Conservation (phyloP, 2,329 filamentous ascomycete genomes). For the Fusarium longipes region DNA sequence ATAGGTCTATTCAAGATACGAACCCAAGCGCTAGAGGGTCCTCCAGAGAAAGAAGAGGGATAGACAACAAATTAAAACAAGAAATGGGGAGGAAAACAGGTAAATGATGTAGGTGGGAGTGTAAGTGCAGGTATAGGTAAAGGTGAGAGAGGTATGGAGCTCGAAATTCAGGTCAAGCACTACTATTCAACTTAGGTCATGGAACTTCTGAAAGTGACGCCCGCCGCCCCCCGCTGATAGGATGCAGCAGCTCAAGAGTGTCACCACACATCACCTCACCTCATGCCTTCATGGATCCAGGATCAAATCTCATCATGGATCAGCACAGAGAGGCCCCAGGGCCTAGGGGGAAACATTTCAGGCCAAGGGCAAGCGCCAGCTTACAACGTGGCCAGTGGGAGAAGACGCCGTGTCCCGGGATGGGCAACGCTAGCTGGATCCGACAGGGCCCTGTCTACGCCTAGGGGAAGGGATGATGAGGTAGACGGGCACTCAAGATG, state of each 20-base stretch:
- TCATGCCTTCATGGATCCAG: slow-evolving; percentile 26
- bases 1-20: slow-evolving; percentile 12
- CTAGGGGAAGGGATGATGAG: slow-evolving; percentile 26
- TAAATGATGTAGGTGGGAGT: slow-evolving; percentile 22
- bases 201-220: slow-evolving; percentile 19
- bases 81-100: slow-evolving; percentile 12
- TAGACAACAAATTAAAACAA: slow-evolving; percentile 19
- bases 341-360: slow-evolving; percentile 26
- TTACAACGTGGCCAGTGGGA: slow-evolving; percentile 43
- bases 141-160: slow-evolving; percentile 25
- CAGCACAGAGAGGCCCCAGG: slow-evolving; percentile 30
- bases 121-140: slow-evolving; percentile 3
- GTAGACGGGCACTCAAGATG: slow-evolving; percentile 5
- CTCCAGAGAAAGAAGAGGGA: slow-evolving; percentile 4
- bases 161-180: slow-evolving; percentile 8
- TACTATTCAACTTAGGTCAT: slow-evolving; percentile 21
- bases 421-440: slow-evolving; percentile 32
- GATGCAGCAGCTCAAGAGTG: slow-evolving; percentile 9
- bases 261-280: slow-evolving; percentile 3
- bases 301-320: slow-evolving; percentile 33
- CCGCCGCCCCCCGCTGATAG: slow-evolving; percentile 23
- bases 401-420: slow-evolving; percentile 40
- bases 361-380: slow-evolving; percentile 27
- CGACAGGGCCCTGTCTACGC: not conserved
- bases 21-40: not conserved